Evolutionary conservation across 495 filamentous ascomycete genomes (phyloP).

Genomic region (Filosporella fistucella): DNA sequence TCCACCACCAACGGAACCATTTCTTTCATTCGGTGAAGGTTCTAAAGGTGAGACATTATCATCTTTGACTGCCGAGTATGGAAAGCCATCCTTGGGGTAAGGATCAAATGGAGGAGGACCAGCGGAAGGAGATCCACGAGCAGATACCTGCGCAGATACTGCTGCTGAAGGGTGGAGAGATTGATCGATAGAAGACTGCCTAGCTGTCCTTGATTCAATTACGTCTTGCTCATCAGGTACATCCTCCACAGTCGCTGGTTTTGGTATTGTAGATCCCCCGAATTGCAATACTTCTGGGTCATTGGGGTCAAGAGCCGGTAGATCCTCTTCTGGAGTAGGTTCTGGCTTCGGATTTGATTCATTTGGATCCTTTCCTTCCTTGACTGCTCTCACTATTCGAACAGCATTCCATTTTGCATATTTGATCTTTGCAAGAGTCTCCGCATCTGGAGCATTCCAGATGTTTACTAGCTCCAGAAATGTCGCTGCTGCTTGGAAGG

Average conservation of each 20-base stretch:
- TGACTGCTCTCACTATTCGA: constrained; percentile 85
- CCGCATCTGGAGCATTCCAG: constrained; percentile 71
- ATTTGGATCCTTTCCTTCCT: constrained; percentile 90
- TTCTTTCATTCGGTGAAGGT: constrained; percentile 24
- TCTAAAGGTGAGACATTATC: constrained; percentile 34
- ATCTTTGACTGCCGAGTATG: constrained; percentile 22
- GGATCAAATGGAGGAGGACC: constrained; percentile 15
- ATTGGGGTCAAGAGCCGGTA: constrained; percentile 44
- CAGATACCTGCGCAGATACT: constrained; percentile 24
- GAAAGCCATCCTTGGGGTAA: constrained; percentile 21
- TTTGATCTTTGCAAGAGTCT: constrained; percentile 82
- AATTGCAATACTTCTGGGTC: constrained; percentile 59
- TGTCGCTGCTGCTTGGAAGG: constrained; percentile 83
- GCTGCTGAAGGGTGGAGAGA: constrained; percentile 47
- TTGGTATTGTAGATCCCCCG: constrained; percentile 31
- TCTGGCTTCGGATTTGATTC: constrained; percentile 71
- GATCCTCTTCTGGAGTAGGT: constrained; percentile 36
- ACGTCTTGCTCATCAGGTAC: constrained; percentile 39
- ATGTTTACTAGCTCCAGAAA: constrained; percentile 86
- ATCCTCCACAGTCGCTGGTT: constrained; percentile 55
- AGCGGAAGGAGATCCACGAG: constrained; percentile 9
- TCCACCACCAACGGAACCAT: constrained; percentile 40
- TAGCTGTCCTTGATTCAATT: constrained; percentile 29
- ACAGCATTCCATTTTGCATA: constrained; percentile 95
- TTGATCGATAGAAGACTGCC: constrained; percentile 37